Conservation (phyloP, 2,329 filamentous ascomycete genomes). For the Grosmannia serpens region DNA sequence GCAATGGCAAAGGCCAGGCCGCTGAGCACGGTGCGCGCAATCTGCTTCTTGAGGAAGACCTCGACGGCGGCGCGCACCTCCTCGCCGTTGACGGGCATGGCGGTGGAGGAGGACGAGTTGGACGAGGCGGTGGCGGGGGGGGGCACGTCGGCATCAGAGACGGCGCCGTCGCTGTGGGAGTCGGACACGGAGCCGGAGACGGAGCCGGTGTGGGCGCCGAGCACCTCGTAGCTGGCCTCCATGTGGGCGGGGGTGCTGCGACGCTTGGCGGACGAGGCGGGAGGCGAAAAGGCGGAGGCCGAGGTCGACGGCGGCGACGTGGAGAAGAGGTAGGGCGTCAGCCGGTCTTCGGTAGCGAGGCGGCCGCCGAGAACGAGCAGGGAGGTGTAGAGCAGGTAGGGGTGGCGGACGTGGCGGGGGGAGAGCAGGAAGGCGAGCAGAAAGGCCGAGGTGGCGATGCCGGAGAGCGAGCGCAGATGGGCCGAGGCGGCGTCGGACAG, state of each 20-base stretch:
- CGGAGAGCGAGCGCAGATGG: constrained; percentile 56
- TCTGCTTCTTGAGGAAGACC: constrained; percentile 39
- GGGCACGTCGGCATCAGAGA: constrained; percentile 10
- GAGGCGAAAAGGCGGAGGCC: constrained; percentile 12
- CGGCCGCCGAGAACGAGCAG: constrained; percentile 54
- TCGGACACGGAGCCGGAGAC: constrained; percentile 8
- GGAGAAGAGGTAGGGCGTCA: constrained; percentile 32
- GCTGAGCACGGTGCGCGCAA: constrained; percentile 41
- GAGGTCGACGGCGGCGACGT: constrained; percentile 11
- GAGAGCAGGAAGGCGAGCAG: constrained; percentile 69
- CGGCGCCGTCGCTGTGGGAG: constrained; percentile 31
- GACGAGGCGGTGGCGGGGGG: constrained; percentile 18
- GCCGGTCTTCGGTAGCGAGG: constrained; percentile 35
- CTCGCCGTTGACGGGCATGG: constrained; percentile 44
- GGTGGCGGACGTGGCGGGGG: constrained; percentile 64
- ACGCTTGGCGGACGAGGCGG: constrained; percentile 10
- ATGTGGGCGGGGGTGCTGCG: constrained; percentile 27
- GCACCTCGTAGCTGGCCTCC: constrained; percentile 59
- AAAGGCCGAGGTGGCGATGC: constrained; percentile 59
- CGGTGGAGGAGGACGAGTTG: constrained; percentile 32
- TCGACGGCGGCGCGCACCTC: constrained; percentile 47
- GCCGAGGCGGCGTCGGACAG: constrained; percentile 51
- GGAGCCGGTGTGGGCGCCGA: constrained; percentile 9
- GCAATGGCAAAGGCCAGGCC: constrained; percentile 49
- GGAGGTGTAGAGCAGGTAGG: constrained; percentile 80